These are phyloP conservation scores for Globisporangium orthogonon DNA, from an alignment of 352 stramenopile species.

Conservation along the genomic window DNA sequence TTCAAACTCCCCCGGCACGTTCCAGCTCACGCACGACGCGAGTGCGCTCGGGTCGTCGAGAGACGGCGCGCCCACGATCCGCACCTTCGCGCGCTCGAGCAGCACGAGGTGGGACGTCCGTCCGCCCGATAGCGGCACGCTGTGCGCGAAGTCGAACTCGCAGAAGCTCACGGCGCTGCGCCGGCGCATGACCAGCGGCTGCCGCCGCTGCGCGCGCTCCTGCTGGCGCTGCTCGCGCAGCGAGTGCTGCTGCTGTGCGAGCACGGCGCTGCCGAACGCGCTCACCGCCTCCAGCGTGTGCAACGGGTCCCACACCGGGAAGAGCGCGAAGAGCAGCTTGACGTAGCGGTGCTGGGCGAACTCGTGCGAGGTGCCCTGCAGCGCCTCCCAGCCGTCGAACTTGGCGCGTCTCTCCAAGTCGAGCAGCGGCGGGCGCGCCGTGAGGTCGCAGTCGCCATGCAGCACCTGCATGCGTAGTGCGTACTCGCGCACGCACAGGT, in stretches of 20 bases:
- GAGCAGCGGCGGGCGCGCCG: slow-evolving; percentile 47
- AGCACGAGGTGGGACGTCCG: slow-evolving; percentile 41
- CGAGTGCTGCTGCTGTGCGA: slow-evolving; percentile 15
- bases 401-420: slow-evolving; percentile 68
- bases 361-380: slow-evolving; percentile 35
- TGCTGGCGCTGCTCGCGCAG: slow-evolving; percentile 16
- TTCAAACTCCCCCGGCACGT: slow-evolving; percentile 52
- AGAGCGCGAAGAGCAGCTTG: slow-evolving; percentile 70
- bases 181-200: slow-evolving; percentile 25
- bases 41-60: slow-evolving; percentile 61
- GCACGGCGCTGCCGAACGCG: slow-evolving; percentile 26
- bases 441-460: slow-evolving; percentile 58
- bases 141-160: slow-evolving; percentile 65
- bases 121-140: slow-evolving; percentile 31
- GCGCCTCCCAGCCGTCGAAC: slow-evolving; percentile 66
- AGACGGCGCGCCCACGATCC: slow-evolving; percentile 36
- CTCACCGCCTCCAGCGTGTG: slow-evolving; percentile 42
- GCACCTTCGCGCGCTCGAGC: slow-evolving; percentile 45
- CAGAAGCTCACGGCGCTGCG: slow-evolving; percentile 28
- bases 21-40: slow-evolving; percentile 52
- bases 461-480: slow-evolving; percentile 72
- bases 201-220: slow-evolving; percentile 14
- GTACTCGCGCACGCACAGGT: slow-evolving; percentile 70
- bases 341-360: slow-evolving; percentile 70
- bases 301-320: slow-evolving; percentile 60